These are phyloP conservation scores for Penicillium cosmopolitanum DNA, from an alignment of 495 filamentous ascomycete genomes.

Conservation along the genomic window DNA sequence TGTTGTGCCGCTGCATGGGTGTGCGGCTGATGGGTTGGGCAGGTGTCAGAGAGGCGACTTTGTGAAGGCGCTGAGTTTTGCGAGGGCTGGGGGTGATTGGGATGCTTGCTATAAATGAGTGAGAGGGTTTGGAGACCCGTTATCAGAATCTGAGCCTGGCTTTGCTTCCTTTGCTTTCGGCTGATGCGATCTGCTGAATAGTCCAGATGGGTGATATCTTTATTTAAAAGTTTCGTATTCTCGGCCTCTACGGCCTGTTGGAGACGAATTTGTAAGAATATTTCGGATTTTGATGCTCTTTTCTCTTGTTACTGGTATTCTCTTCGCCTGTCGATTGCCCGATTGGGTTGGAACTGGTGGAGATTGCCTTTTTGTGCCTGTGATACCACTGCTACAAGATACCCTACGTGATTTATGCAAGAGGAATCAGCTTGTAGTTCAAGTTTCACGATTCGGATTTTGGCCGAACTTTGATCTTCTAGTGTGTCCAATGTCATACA, in stretches of 20 bases:
- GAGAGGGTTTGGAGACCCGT: not conserved
- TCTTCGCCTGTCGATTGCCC: not conserved
- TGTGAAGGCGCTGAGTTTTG: slow-evolving; percentile 73
- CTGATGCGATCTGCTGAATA: too few species aligned
- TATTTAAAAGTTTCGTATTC: too few species aligned
- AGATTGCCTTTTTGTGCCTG: not conserved
- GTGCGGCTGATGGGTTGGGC: slow-evolving; percentile 66
- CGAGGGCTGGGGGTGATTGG: slow-evolving; percentile 70
- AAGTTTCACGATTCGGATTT: too few species aligned
- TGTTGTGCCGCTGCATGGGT: slow-evolving; percentile 70
- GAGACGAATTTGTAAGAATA: too few species aligned
- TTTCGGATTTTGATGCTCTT: not conserved
- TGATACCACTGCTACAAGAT: not conserved
- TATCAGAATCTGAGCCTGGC: too few species aligned
- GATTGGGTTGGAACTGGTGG: too few species aligned
- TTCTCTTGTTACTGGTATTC: not conserved
- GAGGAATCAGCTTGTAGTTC: not conserved
- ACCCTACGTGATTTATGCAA: not conserved
- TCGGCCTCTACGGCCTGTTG: too few species aligned
- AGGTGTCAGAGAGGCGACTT: slow-evolving; percentile 68
- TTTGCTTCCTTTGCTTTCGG: too few species aligned
- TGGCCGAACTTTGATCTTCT: too few species aligned
- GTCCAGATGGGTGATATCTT: too few species aligned
- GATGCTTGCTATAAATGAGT: slow-evolving; percentile 59
- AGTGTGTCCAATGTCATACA: too few species aligned